These are phyloP conservation scores for Erucastrum elatum DNA, from an alignment of 345 rosid genomes.

Conservation along the genomic window DNA sequence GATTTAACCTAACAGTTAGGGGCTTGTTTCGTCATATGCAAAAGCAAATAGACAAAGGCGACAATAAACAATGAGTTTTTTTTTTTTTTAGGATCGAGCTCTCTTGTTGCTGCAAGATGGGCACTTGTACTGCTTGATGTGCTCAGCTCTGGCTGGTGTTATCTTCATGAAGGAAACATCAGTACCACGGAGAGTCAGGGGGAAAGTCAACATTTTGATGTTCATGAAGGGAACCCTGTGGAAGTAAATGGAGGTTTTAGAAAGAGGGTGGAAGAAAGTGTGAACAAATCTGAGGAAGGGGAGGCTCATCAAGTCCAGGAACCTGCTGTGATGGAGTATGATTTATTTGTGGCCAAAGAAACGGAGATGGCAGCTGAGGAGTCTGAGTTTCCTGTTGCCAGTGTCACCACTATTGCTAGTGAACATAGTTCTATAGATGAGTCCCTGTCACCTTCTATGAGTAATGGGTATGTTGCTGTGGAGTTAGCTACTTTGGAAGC, in stretches of 20 bases:
- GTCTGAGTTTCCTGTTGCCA: conserved; percentile 36
- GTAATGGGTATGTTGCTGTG: conserved; percentile 41
- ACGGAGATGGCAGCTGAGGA: too few species aligned
- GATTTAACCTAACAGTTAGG: conserved; percentile 51
- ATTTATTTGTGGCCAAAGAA: conserved; percentile 25
- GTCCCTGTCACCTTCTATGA: conserved; percentile 21
- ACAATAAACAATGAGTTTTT: background rate
- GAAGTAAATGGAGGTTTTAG: conserved; percentile 32
- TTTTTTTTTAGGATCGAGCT: conserved; percentile 44
- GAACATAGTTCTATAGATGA: conserved; percentile 33
- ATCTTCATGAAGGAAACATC: conserved; percentile 52
- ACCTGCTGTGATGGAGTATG: conserved; percentile 23
- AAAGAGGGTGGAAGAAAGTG: conserved; percentile 24
- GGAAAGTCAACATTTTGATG: conserved; percentile 34
- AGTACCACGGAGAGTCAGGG: conserved; percentile 23
- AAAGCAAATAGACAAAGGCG: conserved; percentile 34
- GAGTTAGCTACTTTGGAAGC: conserved; percentile 25
- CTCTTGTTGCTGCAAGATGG: conserved; percentile 96
- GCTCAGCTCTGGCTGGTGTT: conserved; percentile 90
- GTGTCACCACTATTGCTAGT: conserved; percentile 34
- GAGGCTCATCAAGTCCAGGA: conserved; percentile 39
- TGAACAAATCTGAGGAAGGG: conserved; percentile 16
- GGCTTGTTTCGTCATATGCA: conserved; percentile 41
- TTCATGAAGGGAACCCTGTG: conserved; percentile 24
- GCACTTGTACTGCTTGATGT: conserved; percentile 89